A percentile compares a stretch with the other conserved stretches of the same genome.
phyloP scores from a whole-genome alignment of 2,329 filamentous ascomycete genomes.

The Amesomyces nigricolor region DNA sequence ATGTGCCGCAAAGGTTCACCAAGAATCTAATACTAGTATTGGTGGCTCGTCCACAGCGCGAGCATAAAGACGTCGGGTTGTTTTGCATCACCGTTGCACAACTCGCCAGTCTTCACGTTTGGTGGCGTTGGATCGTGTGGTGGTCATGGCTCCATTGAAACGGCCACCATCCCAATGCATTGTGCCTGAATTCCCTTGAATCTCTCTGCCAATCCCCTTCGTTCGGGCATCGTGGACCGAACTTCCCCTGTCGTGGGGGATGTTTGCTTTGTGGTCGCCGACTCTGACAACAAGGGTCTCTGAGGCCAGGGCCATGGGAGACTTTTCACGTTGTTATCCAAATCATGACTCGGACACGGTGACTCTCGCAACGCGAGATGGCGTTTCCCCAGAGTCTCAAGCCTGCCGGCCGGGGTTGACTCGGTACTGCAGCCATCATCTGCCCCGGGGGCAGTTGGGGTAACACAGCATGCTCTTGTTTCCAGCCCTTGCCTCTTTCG shows the following conservation, averaged over 20 bases:
- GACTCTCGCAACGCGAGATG: too few species aligned
- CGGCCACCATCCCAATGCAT: neutral
- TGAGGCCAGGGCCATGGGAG: neutral
- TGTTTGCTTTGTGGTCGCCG: neutral
- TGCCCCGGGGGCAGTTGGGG: neutral
- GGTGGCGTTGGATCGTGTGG: too few species aligned
- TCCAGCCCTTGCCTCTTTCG: slow-evolving; percentile 2
- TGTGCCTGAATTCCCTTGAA: neutral
- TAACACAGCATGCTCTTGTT: neutral
- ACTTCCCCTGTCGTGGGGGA: neutral
- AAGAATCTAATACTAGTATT: neutral
- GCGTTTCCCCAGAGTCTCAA: too few species aligned
- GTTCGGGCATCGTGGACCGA: too few species aligned
- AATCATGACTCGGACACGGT: too few species aligned
- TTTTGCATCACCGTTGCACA: too few species aligned
- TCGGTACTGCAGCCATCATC: neutral
- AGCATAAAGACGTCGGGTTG: too few species aligned
- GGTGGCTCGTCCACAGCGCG: too few species aligned
- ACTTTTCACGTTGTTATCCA: too few species aligned
- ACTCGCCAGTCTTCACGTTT: too few species aligned
- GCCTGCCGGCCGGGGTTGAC: neutral
- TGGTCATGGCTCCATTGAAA: neutral
- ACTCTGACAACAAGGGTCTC: neutral
- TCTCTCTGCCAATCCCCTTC: too few species aligned
- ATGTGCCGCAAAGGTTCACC: neutral